Evolutionary conservation across 257 asterid genomes (phyloP), one percentile per base, ranked within the genome.

Genomic region (Fraxinus americana): DNA sequence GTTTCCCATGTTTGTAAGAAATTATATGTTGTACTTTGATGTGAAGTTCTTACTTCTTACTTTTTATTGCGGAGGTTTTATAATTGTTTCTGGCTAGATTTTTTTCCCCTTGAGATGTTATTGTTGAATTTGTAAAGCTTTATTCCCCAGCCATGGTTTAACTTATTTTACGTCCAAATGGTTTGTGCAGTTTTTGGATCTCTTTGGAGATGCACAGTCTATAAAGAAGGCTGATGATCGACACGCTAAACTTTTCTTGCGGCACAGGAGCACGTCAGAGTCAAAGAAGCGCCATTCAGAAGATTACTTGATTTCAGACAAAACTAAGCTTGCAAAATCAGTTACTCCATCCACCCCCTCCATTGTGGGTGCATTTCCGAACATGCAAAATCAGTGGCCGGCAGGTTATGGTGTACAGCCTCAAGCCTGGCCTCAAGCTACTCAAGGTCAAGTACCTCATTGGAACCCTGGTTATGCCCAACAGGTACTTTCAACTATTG

Each of bases 201-300:
- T 96, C 75, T 96, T 93, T 84, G 98, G 97, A 77, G 96, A 93
- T 75, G 92, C 86, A 21, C 80, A 82, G 80, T 71, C 89, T 32
- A 82, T 91, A 54, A 89, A 92, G 89, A 91, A 90, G 85, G 98
- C 97, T 36, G 95, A 90, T 83, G 80, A 88, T 76, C 91, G 97
- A 61, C 99, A 96, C 77, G 88, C 94, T 30, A 96, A 93, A 85
- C 89, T 92, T 68, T 96, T 96, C 86, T 83, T 90, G 82, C 92
- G 86, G 77, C 92, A 90, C 82, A 91, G 83, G 89, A 88, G 96
- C 84, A 78, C 94, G 19, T 77, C 89, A 27, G 97, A 88, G 82
- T 93, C 97, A 2, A 92, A 86, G 89, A 96, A 96, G 85, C 99
- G 97, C 16, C 92, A 81, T 72, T 93, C 98, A 0, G 99, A 93